Percentiles rank a stretch among this genome's conserved stretches.
Conservation (phyloP, 106 monocot species). For the Dendrobium chrysotoxum region DNA sequence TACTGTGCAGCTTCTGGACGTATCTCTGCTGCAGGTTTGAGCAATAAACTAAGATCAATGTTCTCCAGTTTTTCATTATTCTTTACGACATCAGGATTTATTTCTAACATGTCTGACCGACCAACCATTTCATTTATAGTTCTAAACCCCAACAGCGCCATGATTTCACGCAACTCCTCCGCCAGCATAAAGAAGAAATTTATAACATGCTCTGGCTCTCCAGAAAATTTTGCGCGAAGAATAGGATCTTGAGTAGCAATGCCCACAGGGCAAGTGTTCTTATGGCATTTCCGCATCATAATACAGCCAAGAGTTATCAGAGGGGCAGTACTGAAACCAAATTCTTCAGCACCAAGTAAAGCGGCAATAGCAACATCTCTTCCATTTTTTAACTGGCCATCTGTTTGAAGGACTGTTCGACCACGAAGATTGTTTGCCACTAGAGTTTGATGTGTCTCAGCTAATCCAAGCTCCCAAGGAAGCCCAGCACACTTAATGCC, state of each 20-base stretch:
- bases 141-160: constrained; percentile 85
- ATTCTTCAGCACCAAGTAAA: constrained; percentile 98
- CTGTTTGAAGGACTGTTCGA: constrained; percentile 88
- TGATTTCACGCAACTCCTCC: constrained; percentile 93
- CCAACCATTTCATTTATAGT: constrained; percentile 90
- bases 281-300: constrained; percentile 99
- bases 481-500: constrained; percentile 98
- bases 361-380: constrained; percentile 93
- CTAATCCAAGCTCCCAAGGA: constrained; percentile 98
- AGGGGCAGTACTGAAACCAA: constrained; percentile 98
- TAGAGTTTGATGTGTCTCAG: constrained; percentile 95
- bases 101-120: constrained; percentile 84
- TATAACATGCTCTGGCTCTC: constrained; percentile 97
- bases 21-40: constrained; percentile 81
- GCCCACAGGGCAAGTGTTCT: constrained; percentile 95
- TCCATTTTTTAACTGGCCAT: constrained; percentile 97
- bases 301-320: constrained; percentile 97
- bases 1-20: constrained; percentile 85
- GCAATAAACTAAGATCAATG: constrained; percentile 73
- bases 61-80: constrained; percentile 82
- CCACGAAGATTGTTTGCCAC: constrained; percentile 97
- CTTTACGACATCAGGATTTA: constrained; percentile 75
- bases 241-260: constrained; percentile 98
- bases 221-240: constrained; percentile 88
- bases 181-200: constrained; percentile 99